Conservation (phyloP, 2,329 filamentous ascomycete species). For the Teratosphaeriaceae sp. region DNA sequence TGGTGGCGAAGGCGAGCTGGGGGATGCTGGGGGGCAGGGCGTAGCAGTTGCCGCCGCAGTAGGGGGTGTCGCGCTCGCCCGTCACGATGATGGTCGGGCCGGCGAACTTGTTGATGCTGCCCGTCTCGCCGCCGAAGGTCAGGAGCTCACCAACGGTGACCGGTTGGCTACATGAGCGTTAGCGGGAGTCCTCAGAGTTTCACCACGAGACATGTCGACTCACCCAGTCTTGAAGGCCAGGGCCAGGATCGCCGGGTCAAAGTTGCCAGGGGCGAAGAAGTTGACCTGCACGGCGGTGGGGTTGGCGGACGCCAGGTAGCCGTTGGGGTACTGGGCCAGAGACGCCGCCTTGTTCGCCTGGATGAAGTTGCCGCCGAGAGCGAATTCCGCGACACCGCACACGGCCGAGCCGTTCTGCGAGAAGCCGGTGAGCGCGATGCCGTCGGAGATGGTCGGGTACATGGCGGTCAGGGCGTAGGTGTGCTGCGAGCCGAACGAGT, state of each 20-base stretch:
- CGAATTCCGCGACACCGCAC: constrained; percentile 25
- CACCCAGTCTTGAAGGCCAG: constrained; percentile 36
- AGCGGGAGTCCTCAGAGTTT: too few species aligned
- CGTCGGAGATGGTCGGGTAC: constrained; percentile 50
- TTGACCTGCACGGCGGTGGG: constrained; percentile 46
- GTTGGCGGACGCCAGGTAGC: constrained; percentile 49
- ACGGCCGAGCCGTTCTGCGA: constrained; percentile 41
- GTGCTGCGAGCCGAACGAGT: constrained; percentile 57
- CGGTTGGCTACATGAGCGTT: constrained; percentile 38
- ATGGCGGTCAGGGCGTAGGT: constrained; percentile 49
- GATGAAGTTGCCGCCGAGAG: constrained; percentile 26
- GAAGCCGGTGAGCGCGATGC: constrained; percentile 56
- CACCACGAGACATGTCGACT: neutral
- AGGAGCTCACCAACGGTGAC: constrained; percentile 54
- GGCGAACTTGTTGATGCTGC: constrained; percentile 33
- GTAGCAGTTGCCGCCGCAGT: constrained; percentile 57
- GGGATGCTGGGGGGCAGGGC: constrained; percentile 38
- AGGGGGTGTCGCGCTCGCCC: constrained; percentile 47
- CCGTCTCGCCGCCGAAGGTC: constrained; percentile 42
- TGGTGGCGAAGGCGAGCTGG: constrained; percentile 35
- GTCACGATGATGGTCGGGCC: constrained; percentile 56
- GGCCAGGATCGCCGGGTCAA: constrained; percentile 48
- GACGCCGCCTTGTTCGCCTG: constrained; percentile 26
- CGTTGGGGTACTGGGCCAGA: constrained; percentile 32
- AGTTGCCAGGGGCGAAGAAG: constrained; percentile 44